Conservation (phyloP, 805 yeast species). For the Blastobotrys robertii region DNA sequence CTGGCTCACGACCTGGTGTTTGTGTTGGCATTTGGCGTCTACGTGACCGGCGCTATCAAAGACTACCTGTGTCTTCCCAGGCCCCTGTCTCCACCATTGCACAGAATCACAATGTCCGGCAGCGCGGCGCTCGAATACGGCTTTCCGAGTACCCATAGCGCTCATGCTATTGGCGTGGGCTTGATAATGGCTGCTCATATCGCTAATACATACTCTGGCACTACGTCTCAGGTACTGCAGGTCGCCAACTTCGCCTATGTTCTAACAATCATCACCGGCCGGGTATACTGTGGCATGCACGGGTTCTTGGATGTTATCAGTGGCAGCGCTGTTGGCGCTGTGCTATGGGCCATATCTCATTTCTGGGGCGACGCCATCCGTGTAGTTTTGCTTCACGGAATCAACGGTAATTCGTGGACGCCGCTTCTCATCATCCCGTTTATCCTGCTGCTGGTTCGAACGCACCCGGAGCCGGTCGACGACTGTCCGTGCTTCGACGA, state of each 20-base stretch:
- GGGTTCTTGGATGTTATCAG: slow-evolving; percentile 67
- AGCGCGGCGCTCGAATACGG: slow-evolving; percentile 92
- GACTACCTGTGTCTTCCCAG: slow-evolving; percentile 86
- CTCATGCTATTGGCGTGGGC: slow-evolving; percentile 82
- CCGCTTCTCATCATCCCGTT: slow-evolving; percentile 20
- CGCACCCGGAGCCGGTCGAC: slow-evolving; percentile 79
- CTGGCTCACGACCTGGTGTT: slow-evolving; percentile 52
- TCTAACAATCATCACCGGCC: slow-evolving; percentile 59
- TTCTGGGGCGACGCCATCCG: slow-evolving; percentile 38
- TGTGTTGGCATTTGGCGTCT: slow-evolving; percentile 53
- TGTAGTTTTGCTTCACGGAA: slow-evolving; percentile 27
- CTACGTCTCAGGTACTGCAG: slow-evolving; percentile 4
- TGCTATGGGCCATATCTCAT: slow-evolving; percentile 41
- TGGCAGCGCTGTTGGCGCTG: slow-evolving; percentile 58
- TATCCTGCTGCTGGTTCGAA: slow-evolving; percentile 44
- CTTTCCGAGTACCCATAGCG: slow-evolving; percentile 88
- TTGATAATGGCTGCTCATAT: slow-evolving; percentile 31
- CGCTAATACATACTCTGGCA: neutral
- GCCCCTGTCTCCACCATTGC: slow-evolving; percentile 86
- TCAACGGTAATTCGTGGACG: slow-evolving; percentile 1
- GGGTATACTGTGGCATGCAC: slow-evolving; percentile 96
- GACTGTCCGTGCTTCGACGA: slow-evolving; percentile 96
- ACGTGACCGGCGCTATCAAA: slow-evolving; percentile 60
- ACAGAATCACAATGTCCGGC: slow-evolving; percentile 81
- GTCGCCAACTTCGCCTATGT: slow-evolving; percentile 37